Conservation (phyloP, 2,329 filamentous ascomycete genomes). For the Pyrenochaeta sp. region DNA sequence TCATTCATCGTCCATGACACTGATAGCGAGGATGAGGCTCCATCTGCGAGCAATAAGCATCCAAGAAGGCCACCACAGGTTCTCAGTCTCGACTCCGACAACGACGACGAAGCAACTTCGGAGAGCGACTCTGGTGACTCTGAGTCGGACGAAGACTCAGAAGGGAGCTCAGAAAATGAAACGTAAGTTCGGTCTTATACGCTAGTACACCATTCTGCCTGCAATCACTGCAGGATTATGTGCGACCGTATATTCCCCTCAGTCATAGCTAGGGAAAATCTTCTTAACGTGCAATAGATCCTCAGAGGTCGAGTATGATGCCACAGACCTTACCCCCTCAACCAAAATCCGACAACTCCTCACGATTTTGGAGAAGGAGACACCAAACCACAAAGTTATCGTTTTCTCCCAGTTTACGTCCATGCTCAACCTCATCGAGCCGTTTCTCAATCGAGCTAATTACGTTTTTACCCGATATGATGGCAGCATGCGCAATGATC, state of each 20-base stretch:
- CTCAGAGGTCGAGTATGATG: conserved; percentile 51
- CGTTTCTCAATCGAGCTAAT: conserved; percentile 78
- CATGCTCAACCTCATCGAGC: conserved; percentile 96
- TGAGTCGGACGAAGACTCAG: conserved; percentile 46
- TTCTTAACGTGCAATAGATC: conserved; percentile 15
- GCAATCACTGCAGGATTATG: background rate
- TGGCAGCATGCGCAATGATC: conserved; percentile 92
- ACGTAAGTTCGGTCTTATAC: background rate
- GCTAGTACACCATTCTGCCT: background rate
- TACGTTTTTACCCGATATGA: conserved; percentile 91
- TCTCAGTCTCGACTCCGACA: conserved; percentile 63
- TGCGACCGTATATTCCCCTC: no score
- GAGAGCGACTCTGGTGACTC: conserved; percentile 50
- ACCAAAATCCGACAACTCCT: conserved; percentile 92
- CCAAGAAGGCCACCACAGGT: conserved; percentile 56
- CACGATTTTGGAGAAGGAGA: conserved; percentile 80
- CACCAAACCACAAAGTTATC: conserved; percentile 89
- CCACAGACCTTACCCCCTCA: conserved; percentile 68
- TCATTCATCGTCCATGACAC: conserved; percentile 50
- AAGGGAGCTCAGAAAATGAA: conserved; percentile 35
- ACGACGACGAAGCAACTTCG: conserved; percentile 50
- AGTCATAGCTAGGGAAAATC: no score
- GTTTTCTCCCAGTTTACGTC: conserved; percentile 98
- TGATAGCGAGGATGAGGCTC: conserved; percentile 50
- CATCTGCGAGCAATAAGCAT: conserved; percentile 35